Conservation (phyloP, 352 stramenopile genomes). For the Globisporangium emineosum region DNA sequence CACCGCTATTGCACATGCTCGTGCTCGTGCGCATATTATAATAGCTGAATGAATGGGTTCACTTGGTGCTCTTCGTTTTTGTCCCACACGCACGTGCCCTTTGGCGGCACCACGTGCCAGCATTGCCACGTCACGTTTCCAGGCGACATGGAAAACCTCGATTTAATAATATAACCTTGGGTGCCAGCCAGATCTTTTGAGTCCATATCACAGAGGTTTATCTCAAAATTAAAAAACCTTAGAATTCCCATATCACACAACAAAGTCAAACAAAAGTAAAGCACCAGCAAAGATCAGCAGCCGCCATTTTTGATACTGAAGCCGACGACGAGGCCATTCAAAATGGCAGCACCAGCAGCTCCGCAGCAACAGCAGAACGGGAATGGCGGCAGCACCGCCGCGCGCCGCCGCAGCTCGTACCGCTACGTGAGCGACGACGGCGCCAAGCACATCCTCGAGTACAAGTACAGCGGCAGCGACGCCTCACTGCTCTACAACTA, state of each 20-base stretch:
- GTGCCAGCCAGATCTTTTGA: background rate
- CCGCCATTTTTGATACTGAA: background rate
- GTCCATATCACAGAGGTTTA: background rate
- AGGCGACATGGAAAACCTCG: background rate
- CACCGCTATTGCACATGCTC: constrained; percentile 10
- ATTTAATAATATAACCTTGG: background rate
- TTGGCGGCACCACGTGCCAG: background rate
- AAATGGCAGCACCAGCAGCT: constrained; percentile 2
- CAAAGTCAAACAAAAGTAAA: background rate
- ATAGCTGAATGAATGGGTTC: background rate
- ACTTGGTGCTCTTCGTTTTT: background rate
- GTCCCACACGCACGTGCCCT: too few relatives aligned
- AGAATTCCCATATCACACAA: too few relatives aligned
- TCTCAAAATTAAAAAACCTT: background rate
- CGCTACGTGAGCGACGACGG: constrained; percentile 72
- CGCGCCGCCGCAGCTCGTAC: constrained; percentile 24
- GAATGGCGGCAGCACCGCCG: background rate
- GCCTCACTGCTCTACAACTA: constrained; percentile 82
- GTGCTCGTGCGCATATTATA: background rate
- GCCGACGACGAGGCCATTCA: background rate
- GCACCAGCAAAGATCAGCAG: background rate
- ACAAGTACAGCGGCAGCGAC: constrained; percentile 87
- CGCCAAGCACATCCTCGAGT: constrained; percentile 62
- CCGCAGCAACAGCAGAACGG: background rate
- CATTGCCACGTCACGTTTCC: constrained; percentile 5